Evolutionary conservation across 331 rosid genomes (phyloP), one percentile per base, ranked within the genome.

Genomic region (Malus hybrid): DNA sequence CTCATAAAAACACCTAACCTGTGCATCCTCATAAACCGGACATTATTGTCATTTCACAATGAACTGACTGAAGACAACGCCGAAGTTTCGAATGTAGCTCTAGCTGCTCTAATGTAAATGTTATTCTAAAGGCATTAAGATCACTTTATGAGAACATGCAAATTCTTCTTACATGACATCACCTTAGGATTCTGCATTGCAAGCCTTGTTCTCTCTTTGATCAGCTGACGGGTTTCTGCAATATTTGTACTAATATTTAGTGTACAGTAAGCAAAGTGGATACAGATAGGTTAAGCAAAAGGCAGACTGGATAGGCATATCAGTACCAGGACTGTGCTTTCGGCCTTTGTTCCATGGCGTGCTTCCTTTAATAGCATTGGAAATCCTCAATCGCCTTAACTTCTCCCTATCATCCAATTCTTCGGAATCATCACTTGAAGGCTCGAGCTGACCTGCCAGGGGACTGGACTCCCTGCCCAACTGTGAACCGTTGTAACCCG

Each of bases 151-250:
- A 59, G 78, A 83, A 86, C 84, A 81, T 77, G 78, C 80, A 76
- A 79, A 84, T 82, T 67, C 86, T 83, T 88, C 97, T 95, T 95
- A 90, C 98, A 90, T 87, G 99, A 92, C 98, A 87, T 95, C 97
- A 95, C 99, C 99, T 95, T 95, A 89, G 99, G 97, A 89, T 88
- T 80, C 97, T 92, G 97, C 98, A 95, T 95, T 11, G 99, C 97
- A 52, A 92, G 86, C 86, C 84, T 85, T 82, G 99, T 95, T 85
- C 96, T 87, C 85, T 95, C 97, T 86, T 28, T 87, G 84, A 95
- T 95, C 85, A 85, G 86, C 75, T 33, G 90, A 82, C 87, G 81
- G 78, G 99, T 95, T 80, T 95, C 98, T 92, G 93, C 81, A 79
- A 78, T 75, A 12, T 34, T 39, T 74, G 16, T 62, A 31, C 74